Percentiles rank a stretch among this genome's conserved stretches.
Conservation (phyloP, 495 filamentous ascomycete genomes). For the Thozetella sp. region DNA sequence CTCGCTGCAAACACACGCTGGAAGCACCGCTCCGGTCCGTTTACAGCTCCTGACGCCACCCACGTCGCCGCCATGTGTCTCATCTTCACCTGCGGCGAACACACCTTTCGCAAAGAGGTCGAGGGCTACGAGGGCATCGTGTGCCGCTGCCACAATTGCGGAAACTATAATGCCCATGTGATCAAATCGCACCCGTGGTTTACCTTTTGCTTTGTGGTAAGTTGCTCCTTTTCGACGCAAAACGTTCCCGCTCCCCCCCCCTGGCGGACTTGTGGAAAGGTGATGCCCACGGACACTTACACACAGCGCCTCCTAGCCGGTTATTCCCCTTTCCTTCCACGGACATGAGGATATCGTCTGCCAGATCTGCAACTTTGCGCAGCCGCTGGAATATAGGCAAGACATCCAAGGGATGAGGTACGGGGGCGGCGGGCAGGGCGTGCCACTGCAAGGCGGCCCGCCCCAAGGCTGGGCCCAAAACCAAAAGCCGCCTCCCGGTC, state of each 20-base stretch:
- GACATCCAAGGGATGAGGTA: conserved; percentile 48
- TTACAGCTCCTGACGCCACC: background rate
- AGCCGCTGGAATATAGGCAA: conserved; percentile 52
- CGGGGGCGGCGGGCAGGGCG: conserved; percentile 32
- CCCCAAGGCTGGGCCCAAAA: conserved; percentile 7
- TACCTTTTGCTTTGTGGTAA: conserved; percentile 58
- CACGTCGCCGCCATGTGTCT: conserved; percentile 47
- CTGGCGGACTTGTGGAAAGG: no score
- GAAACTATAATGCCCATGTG: conserved; percentile 51
- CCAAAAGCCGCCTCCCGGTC: conserved; percentile 13
- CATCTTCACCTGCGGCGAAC: conserved; percentile 60
- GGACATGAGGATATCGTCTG: conserved; percentile 57
- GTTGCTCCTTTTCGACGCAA: conserved; percentile 12
- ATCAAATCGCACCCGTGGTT: conserved; percentile 59
- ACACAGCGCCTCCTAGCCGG: conserved; percentile 32
- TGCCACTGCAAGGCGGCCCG: conserved; percentile 38
- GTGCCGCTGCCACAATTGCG: conserved; percentile 60
- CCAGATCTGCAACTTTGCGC: conserved; percentile 56
- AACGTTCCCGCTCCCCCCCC: no score
- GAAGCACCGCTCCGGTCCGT: background rate
- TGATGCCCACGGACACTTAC: no score
- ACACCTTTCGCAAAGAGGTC: conserved; percentile 55
- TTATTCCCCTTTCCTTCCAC: conserved; percentile 55
- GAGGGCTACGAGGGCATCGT: conserved; percentile 53
- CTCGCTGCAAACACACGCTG: background rate